phyloP scores from a whole-genome alignment of 495 filamentous ascomycete genomes.

The Lentithecium fluviatile region DNA sequence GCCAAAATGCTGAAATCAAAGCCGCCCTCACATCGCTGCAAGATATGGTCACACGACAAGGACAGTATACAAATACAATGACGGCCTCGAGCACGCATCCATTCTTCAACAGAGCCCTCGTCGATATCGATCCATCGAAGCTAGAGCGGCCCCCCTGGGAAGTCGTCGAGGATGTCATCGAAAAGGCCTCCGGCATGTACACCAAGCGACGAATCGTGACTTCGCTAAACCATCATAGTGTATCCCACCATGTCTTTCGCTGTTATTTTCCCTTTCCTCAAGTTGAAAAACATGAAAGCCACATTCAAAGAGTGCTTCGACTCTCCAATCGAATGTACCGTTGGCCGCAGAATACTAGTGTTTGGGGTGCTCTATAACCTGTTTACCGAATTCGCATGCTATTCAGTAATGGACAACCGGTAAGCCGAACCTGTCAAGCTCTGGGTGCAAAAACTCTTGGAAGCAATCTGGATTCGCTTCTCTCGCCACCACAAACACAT shows the following conservation, averaged over 20 bases:
- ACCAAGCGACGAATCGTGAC: not conserved
- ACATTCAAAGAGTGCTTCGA: constrained; percentile 61
- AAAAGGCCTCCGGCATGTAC: constrained; percentile 13
- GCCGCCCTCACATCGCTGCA: constrained; percentile 54
- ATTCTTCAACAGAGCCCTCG: constrained; percentile 1
- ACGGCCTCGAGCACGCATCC: not conserved
- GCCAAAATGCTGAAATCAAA: constrained; percentile 55
- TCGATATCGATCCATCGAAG: constrained; percentile 13
- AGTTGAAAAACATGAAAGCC: constrained; percentile 56
- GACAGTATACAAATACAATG: not conserved
- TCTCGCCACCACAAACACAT: constrained; percentile 38
- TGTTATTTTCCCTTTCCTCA: constrained; percentile 37
- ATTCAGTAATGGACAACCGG: not conserved
- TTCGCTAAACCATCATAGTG: not conserved
- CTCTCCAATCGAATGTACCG: constrained; percentile 55
- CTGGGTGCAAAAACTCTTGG: not conserved
- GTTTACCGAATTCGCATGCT: constrained; percentile 50
- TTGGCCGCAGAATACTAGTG: constrained; percentile 56
- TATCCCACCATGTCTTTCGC: constrained; percentile 24
- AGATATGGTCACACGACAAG: constrained; percentile 39
- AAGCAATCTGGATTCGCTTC: not conserved
- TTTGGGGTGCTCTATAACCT: constrained; percentile 58
- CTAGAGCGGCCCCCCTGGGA: constrained; percentile 26
- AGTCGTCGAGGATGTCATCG: constrained; percentile 14
- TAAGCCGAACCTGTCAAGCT: not conserved